Base-by-base conservation (phyloP, 257 asterid species). In the Marsdenia floribunda region DNA sequence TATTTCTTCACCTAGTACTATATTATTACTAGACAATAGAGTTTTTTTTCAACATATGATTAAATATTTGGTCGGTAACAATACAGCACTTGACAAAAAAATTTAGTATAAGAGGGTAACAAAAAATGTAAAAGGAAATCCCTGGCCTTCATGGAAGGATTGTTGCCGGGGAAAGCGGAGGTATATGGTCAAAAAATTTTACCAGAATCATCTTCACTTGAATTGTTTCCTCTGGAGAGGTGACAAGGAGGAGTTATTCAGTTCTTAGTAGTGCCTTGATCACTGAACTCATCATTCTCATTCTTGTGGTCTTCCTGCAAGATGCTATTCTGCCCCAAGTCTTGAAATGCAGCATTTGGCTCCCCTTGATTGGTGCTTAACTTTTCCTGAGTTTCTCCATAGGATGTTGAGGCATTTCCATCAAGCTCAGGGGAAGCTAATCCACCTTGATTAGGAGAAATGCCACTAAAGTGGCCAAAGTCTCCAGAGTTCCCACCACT, bases 211-310 rank as follows among this genome's bases (percentile, higher is more conserved):
- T 42, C 35, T 70, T 69, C 6, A 69, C 64, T 61, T 14, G 19
- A 40, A 16, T 65, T 22, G 33, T 18, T 13, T 71, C 0, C 72
- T 71, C 59, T 73, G 22, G 9, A 14, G 21, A 50, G 35, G 22
- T 21, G 59, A 49, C 44, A 14, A 33, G 16, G 15, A n/a, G n/a
- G 8, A 57, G n/a, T 53, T 66, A 11, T 44, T 78, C 70, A 79
- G 73, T 73, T 67, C 59, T 75, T 83, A 29, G 67, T 77, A 49
- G 78, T 75, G 72, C 73, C 81, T 55, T 52, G 68, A 76, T 71
- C 80, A 9, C 26, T 53, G 52, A 74, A 70, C 46, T 68, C 79
- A 42, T 78, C 80, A 40, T 55, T 68, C 12, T 55, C 73, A 18
- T 80, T 83, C 79, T 75, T 57, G 77, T 63, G 37, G 18, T 57